phyloP scores from a whole-genome alignment of 352 stramenopile species.

The Thalassiosira oceanica region DNA sequence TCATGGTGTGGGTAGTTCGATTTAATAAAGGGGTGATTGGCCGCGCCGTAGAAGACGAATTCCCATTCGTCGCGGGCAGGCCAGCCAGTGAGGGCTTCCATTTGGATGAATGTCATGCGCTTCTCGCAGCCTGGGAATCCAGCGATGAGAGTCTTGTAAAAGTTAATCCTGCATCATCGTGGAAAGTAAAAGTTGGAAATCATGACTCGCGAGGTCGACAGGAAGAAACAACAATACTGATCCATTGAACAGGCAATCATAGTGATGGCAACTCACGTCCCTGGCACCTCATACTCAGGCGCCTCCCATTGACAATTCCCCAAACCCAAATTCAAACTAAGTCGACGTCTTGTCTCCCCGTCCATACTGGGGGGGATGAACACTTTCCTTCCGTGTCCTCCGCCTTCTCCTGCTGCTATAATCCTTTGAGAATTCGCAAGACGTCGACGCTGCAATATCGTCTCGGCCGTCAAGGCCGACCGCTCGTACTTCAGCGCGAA shows the following conservation, averaged over 20 bases:
- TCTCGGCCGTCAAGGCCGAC: too few species aligned
- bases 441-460: too few species aligned
- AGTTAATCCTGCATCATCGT: slow-evolving; percentile 36
- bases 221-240: too few species aligned
- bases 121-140: slow-evolving; percentile 46
- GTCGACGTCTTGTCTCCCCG: neutral
- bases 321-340: slow-evolving; percentile 17
- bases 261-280: too few species aligned
- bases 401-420: too few species aligned
- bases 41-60: slow-evolving; percentile 34
- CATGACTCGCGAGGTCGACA: too few species aligned
- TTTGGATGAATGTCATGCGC: slow-evolving; percentile 41
- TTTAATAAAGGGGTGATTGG: slow-evolving; percentile 57
- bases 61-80: slow-evolving; percentile 53
- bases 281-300: slow-evolving; percentile 17
- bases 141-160: slow-evolving; percentile 47
- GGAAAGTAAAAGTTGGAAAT: too few species aligned
- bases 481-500: too few species aligned
- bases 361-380: neutral
- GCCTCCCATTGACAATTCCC: slow-evolving; percentile 26
- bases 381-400: neutral
- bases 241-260: too few species aligned
- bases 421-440: too few species aligned
- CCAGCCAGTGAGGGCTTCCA: slow-evolving; percentile 50
- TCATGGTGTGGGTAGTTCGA: slow-evolving; percentile 56